phyloP scores from a whole-genome alignment of 2,329 filamentous ascomycete genomes.

The Phyllosticta ampelicida region DNA sequence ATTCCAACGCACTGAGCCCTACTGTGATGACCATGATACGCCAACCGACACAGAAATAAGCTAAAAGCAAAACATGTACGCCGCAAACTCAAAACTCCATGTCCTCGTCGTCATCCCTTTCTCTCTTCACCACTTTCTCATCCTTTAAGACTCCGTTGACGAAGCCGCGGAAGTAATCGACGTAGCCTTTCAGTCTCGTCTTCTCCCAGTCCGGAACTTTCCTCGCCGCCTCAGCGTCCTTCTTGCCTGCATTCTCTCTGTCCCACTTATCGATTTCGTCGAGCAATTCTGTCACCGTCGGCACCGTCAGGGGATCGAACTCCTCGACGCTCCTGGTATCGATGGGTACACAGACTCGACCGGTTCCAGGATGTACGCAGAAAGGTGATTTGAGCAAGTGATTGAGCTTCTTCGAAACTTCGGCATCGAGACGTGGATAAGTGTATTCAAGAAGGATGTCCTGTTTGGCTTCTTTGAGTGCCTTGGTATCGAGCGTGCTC shows the following conservation, averaged over 20 bases:
- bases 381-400: conserved; percentile 97
- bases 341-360: conserved; percentile 90
- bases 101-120: conserved; percentile 46
- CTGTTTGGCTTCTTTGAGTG: conserved; percentile 80
- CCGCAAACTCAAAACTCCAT: conserved; percentile 54
- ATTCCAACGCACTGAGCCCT: neutral
- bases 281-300: conserved; percentile 73
- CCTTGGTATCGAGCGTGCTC: conserved; percentile 59
- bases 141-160: conserved; percentile 71
- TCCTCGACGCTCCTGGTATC: conserved; percentile 61
- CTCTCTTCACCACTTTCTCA: conserved; percentile 42
- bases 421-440: conserved; percentile 90
- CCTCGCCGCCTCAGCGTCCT: conserved; percentile 32
- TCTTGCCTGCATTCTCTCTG: conserved; percentile 27
- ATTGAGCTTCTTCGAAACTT: conserved; percentile 95
- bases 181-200: conserved; percentile 85
- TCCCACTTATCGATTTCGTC: conserved; percentile 79
- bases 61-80: neutral
- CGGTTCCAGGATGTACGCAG: conserved; percentile 89
- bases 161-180: conserved; percentile 79
- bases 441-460: conserved; percentile 96
- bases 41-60: neutral
- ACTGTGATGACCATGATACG: neutral
- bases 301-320: conserved; percentile 82
- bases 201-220: conserved; percentile 84